Percentiles rank a stretch among this genome's conserved stretches.
These are phyloP conservation scores for Fraxinus americana DNA, from an alignment of 257 asterid species.

Conservation along the genomic window DNA sequence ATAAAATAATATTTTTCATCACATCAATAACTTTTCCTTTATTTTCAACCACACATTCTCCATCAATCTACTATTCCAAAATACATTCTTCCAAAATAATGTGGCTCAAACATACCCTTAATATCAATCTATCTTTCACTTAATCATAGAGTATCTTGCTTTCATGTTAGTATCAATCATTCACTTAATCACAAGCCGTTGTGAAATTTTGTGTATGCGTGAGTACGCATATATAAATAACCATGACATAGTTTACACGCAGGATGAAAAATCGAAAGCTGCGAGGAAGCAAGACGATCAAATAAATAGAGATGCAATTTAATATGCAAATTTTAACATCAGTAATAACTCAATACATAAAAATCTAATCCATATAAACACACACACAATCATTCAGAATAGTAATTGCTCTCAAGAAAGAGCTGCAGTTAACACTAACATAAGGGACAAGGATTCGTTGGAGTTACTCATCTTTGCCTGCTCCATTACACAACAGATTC, in stretches of 20 bases:
- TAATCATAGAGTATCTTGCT: too few species aligned
- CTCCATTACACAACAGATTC: conserved; percentile 40
- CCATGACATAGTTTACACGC: neutral
- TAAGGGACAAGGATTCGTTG: neutral
- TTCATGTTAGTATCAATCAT: too few species aligned
- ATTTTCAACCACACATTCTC: too few species aligned
- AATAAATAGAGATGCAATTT: neutral
- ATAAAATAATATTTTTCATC: too few species aligned
- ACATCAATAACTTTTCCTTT: too few species aligned
- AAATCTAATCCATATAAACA: neutral
- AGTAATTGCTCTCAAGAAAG: neutral
- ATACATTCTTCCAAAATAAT: too few species aligned
- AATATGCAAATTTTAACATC: neutral
- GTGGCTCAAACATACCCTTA: too few species aligned
- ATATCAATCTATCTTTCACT: too few species aligned
- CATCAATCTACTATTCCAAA: too few species aligned
- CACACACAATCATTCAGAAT: neutral
- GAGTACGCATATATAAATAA: too few species aligned
- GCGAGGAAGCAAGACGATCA: neutral
- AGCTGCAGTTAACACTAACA: neutral
- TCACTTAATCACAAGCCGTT: too few species aligned
- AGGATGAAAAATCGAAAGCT: conserved; percentile 36
- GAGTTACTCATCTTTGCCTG: neutral
- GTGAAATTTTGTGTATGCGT: neutral
- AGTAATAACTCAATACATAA: neutral